phyloP scores from a whole-genome alignment of 345 rosid genomes.

The Eucalyptus rudis region DNA sequence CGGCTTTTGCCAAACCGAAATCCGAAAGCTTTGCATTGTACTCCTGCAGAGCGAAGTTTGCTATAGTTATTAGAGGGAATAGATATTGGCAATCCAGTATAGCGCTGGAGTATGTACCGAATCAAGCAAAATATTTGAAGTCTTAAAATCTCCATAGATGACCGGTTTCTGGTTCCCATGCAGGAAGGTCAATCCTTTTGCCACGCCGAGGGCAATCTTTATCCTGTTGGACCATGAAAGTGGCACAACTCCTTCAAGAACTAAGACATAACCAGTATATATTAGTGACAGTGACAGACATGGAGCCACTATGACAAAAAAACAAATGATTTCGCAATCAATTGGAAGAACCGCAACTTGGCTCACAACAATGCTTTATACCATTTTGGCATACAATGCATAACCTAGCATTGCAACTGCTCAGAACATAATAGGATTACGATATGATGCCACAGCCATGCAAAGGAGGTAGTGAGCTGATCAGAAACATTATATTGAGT shows the following conservation, averaged over 20 bases:
- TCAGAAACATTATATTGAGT: background rate
- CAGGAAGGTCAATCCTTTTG: slow-evolving; percentile 92
- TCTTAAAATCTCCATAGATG: slow-evolving; percentile 89
- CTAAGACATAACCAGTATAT: slow-evolving; percentile 1
- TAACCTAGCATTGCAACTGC: background rate
- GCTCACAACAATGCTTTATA: background rate
- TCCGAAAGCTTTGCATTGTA: slow-evolving; percentile 73
- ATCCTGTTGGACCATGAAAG: slow-evolving; percentile 79
- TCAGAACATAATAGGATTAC: background rate
- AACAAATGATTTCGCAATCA: background rate
- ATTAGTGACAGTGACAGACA: background rate
- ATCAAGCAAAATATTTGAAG: slow-evolving; percentile 89
- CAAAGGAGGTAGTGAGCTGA: background rate
- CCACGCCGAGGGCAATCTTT: slow-evolving; percentile 84
- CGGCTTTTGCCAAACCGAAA: slow-evolving; percentile 70
- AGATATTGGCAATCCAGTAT: background rate
- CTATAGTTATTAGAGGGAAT: background rate
- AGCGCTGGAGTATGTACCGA: slow-evolving; percentile 26
- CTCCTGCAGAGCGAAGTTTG: slow-evolving; percentile 25
- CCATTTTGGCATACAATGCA: background rate
- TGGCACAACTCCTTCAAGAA: slow-evolving; percentile 53
- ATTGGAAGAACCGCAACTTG: background rate
- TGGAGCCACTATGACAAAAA: background rate
- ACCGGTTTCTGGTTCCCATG: slow-evolving; percentile 82
- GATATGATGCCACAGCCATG: background rate